A percentile compares a stretch with the other conserved stretches of the same genome.
Conservation (phyloP, 2,329 filamentous ascomycete species). For the Penicillium rolfsii region DNA sequence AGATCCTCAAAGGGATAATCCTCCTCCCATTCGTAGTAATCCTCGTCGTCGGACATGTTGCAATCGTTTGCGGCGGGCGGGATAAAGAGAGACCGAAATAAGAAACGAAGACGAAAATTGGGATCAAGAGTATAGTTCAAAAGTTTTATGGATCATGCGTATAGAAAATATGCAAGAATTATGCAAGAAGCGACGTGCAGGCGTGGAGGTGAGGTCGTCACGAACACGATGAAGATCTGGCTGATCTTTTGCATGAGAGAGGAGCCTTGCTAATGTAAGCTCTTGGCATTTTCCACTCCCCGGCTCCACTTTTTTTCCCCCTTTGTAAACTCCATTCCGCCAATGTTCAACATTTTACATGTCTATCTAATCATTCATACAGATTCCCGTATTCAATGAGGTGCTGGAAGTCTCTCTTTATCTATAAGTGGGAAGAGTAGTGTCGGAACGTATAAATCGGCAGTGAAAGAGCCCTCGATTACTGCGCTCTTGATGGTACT, state of each 20-base stretch:
- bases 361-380: too few species aligned
- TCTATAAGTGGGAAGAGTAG: too few species aligned
- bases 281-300: slow-evolving; percentile 27
- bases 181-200: slow-evolving; percentile 13
- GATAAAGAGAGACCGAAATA: background rate
- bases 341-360: too few species aligned
- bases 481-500: too few species aligned
- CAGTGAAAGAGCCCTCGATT: too few species aligned
- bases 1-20: slow-evolving; percentile 41
- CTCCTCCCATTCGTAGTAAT: slow-evolving; percentile 43
- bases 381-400: too few species aligned
- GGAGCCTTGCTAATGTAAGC: slow-evolving; percentile 29
- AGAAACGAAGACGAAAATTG: slow-evolving; percentile 1
- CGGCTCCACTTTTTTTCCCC: slow-evolving; percentile 19
- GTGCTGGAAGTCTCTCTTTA: too few species aligned
- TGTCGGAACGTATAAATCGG: too few species aligned
- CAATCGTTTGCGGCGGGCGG: background rate
- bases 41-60: slow-evolving; percentile 45
- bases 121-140: background rate
- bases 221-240: slow-evolving; percentile 16
- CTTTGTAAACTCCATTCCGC: background rate
- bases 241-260: slow-evolving; percentile 24
- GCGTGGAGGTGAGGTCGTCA: slow-evolving; percentile 17
- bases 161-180: background rate
- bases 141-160: background rate